Base-by-base conservation (phyloP, 345 rosid genomes). In the Boechera stricta region DNA sequence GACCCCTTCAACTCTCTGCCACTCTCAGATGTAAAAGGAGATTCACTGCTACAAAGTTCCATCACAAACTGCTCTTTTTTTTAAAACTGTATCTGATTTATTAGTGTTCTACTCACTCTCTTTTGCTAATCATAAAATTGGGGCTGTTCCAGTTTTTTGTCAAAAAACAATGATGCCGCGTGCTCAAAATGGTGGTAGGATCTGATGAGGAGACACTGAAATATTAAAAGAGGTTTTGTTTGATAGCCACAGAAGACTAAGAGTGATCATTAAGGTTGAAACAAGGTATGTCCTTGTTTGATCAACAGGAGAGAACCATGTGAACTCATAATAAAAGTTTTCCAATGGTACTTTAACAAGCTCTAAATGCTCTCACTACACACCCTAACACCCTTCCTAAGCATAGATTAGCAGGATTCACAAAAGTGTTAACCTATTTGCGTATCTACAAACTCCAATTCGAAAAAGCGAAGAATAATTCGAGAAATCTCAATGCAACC, bases 291-390 rank as follows among this genome's bases (percentile, higher is more conserved):
- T 67, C 81, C 81, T 78, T 72, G 82, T 79, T 72, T 16, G 26
- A 59, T 67, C 74, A 73, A 79, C 82, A 79, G 78, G 65, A 73
- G 24, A 9, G 16, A 73, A 73, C 82, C 82, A 72, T 73, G 82
- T 78, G 82, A 78, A 67, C 64, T 64, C 73, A 64, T 77, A 9
- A 77, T 67, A 24, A 72, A 45, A 53, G 33, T 33, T 78, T 78
- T 15, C 70, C 74, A 73, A 44, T 53, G 69, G 77, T 78, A 65
- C 3, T 24, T 9, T 4, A 57, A 67, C 59, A 75, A 28, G 32
- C 18, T 47, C 26, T 7, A 36, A 49, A 26, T 15, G 26, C 11
- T 44, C 32, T 56, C 45, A 63, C 26, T 48, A 47, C 7, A 44
- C 18, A 52, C 12, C 52, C 36, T 51, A 66, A 66, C 45, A 5